These are phyloP conservation scores for Talaromyces ruber DNA, from an alignment of 495 filamentous ascomycete genomes.

Conservation along the genomic window DNA sequence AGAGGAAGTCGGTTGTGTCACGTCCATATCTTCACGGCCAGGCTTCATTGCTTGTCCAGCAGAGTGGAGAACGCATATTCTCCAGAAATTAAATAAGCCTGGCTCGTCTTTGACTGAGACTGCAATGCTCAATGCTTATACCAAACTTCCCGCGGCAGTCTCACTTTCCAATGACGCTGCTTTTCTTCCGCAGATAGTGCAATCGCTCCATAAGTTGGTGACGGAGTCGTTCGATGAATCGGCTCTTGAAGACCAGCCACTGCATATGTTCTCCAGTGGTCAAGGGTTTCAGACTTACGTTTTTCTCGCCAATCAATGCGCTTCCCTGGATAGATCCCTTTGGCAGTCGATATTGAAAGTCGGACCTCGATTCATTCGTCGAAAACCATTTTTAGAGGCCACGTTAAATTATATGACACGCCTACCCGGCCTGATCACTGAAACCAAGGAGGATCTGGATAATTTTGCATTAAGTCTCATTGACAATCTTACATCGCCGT, in stretches of 20 bases:
- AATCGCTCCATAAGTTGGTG: conserved; percentile 26
- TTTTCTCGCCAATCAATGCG: conserved; percentile 21
- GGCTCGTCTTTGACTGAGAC: conserved; percentile 15
- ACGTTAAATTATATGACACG: conserved; percentile 40
- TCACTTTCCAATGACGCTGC: conserved; percentile 27
- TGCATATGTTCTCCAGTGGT: conserved; percentile 23
- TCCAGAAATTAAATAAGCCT: conserved; percentile 48
- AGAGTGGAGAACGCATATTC: conserved; percentile 62
- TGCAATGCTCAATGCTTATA: conserved; percentile 28
- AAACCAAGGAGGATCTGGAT: conserved; percentile 32
- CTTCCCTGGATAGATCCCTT: conserved; percentile 40
- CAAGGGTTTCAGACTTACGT: conserved; percentile 41
- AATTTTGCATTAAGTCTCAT: conserved; percentile 54
- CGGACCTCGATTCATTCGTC: conserved; percentile 51
- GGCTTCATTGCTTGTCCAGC: conserved; percentile 54
- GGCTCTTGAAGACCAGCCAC: conserved; percentile 14
- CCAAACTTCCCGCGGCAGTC: conserved; percentile 29
- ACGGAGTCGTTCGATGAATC: conserved; percentile 15
- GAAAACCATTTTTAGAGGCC: conserved; percentile 60
- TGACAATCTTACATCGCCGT: conserved; percentile 61
- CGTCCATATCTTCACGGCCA: conserved; percentile 34
- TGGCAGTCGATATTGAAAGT: conserved; percentile 51
- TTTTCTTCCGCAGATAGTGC: conserved; percentile 24
- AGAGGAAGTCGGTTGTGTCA: conserved; percentile 42
- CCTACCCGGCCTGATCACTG: conserved; percentile 23